Conservation (phyloP, 2,329 filamentous ascomycete genomes). For the Calonectria pseudoturangicola region DNA sequence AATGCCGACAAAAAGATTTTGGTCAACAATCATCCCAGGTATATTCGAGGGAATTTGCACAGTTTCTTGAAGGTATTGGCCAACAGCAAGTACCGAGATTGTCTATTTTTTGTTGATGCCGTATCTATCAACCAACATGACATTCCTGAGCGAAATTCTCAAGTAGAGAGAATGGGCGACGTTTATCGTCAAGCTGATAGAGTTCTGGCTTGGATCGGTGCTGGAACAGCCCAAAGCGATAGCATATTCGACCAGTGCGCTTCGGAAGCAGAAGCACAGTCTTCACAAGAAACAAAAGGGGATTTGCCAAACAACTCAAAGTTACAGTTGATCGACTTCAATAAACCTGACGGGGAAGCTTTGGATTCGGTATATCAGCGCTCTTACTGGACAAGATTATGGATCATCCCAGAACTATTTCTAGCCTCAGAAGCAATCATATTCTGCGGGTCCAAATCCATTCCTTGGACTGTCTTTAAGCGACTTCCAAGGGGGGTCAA, state of each 20-base stretch:
- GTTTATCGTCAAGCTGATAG: neutral
- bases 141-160: neutral
- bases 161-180: neutral
- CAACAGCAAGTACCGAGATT: neutral
- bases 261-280: neutral
- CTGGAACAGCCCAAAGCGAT: constrained; percentile 6
- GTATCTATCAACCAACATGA: neutral
- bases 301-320: neutral
- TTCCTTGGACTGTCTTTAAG: neutral
- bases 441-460: neutral
- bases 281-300: neutral
- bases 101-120: neutral
- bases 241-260: neutral
- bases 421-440: neutral
- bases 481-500: neutral
- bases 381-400: neutral
- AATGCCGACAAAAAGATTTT: neutral
- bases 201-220: neutral
- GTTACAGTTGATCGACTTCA: neutral
- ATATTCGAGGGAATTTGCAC: neutral
- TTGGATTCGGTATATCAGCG: constrained; percentile 4
- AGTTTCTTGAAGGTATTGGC: neutral
- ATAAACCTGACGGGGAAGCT: neutral
- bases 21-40: neutral
- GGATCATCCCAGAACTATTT: constrained; percentile 1